Evolutionary conservation across 2,329 filamentous ascomycete species (phyloP).

Genomic region (Fusarium sp.): DNA sequence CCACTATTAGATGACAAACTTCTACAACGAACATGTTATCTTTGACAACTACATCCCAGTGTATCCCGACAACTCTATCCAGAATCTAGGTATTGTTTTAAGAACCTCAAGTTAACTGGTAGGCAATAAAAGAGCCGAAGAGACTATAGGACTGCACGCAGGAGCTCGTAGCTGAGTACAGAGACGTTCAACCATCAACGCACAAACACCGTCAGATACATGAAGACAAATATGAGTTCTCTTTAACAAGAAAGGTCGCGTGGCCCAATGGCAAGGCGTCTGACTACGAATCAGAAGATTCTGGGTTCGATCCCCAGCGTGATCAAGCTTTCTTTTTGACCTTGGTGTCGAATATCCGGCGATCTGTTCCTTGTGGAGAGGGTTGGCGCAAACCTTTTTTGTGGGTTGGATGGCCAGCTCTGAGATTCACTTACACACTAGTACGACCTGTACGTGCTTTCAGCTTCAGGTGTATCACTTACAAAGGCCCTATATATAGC

Average conservation of each 20-base stretch:
- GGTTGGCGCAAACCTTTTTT: neutral
- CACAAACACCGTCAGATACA: rapidly evolving
- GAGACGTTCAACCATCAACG: neutral
- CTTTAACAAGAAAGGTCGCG: constrained; percentile 27
- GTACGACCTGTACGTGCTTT: no score
- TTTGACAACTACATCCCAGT: no score
- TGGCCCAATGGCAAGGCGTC: constrained; percentile 52
- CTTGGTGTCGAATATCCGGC: neutral
- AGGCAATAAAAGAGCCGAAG: no score
- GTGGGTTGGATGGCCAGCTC: neutral
- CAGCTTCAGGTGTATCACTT: no score
- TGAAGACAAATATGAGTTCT: rapidly evolving
- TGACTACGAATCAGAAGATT: constrained; percentile 53
- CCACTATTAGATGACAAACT: no score
- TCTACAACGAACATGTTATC: no score
- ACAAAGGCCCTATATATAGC: neutral
- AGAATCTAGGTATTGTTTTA: no score
- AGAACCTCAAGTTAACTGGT: no score
- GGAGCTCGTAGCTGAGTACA: no score
- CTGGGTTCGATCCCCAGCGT: constrained; percentile 49
- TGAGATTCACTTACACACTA: neutral
- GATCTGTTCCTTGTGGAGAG: neutral
- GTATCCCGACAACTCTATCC: no score
- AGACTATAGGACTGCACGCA: no score
- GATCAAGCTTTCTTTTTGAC: constrained; percentile 25